These are phyloP conservation scores for Golubevia pallescens DNA, from an alignment of 1,284 basidiomycete species.

Conservation along the genomic window DNA sequence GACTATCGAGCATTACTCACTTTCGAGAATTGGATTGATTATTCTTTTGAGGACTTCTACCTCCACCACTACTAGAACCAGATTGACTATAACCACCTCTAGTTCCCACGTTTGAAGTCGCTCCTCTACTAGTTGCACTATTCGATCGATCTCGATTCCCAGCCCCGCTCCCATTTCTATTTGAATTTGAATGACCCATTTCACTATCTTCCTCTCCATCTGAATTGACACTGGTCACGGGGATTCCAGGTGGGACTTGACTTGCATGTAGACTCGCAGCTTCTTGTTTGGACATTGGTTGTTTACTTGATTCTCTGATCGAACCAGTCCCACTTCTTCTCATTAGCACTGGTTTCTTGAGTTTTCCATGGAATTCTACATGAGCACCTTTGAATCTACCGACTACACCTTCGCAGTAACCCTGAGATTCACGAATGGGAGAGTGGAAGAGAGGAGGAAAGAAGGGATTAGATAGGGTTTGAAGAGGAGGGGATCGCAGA, in stretches of 20 bases:
- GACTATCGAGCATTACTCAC: not conserved
- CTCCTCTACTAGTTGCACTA: not conserved
- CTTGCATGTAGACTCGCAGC: conserved; percentile 37
- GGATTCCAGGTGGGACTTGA: conserved; percentile 40
- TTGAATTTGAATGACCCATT: not conserved
- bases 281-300: conserved; percentile 45
- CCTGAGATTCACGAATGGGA: conserved; percentile 66
- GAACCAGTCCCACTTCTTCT: conserved; percentile 43
- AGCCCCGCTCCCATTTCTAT: not conserved
- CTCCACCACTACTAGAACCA: not conserved
- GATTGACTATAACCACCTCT: not conserved
- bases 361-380: conserved; percentile 76
- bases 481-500: not conserved
- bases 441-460: not conserved
- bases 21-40: not conserved
- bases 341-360: conserved; percentile 76
- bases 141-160: not conserved
- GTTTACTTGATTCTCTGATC: conserved; percentile 40
- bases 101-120: not conserved
- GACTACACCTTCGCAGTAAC: conserved; percentile 88
- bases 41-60: not conserved
- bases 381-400: conserved; percentile 76
- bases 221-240: conserved; percentile 45
- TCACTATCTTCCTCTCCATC: conserved; percentile 36
- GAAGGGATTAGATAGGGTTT: not conserved